Evolutionary conservation across 2,329 filamentous ascomycete species (phyloP), one percentile per base, ranked within the genome.

Genomic region (Penicillium sp.): DNA sequence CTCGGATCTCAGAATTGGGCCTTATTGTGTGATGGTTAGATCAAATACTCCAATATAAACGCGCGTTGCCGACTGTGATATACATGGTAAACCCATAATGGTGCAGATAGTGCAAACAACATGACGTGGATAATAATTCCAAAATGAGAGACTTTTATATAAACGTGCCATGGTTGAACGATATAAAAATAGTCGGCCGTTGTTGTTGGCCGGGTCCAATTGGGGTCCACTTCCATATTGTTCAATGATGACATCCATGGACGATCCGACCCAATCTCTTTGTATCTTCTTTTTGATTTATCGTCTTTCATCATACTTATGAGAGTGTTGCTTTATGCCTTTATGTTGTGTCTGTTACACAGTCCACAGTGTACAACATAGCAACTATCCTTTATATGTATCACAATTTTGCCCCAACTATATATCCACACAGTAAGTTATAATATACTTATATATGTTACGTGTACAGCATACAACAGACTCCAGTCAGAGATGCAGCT

Each of bases 31-130:
- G 2, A 47, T 34, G 2, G 3, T 24, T 24, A 24, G 6, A 9
- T 57, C 35, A 50, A 31, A 37, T 42, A 11, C 29, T 32, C 38
- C 39, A n/a, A 51, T 50, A 24, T 38, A 45, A 31, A 62, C 52
- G 53, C 50, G 52, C 50, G 40, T 62, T 46, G 40, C 49, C 38
- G 49, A 48, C 18, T 38, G 14, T 53, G 50, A 51, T 29, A 50
- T 38, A 52, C 18, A 1, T 20, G 24, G 14, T 22, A 34, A 11
- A 22, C 13, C 6, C 11, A 31, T 7, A 47, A 10, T 26, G 5
- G 32, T 37, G 9, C 14, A 35, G 32, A 32, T 13, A 8, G 37
- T 20, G 18, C 37, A 20, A 42, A 42, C 16, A 26, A 2, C 16
- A 51, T 51, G 38, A 51, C 11, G 29, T 26, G 37, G 29, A 3